These are phyloP conservation scores for Friedmanniomyces simplex DNA, from an alignment of 495 filamentous ascomycete genomes.

Conservation along the genomic window DNA sequence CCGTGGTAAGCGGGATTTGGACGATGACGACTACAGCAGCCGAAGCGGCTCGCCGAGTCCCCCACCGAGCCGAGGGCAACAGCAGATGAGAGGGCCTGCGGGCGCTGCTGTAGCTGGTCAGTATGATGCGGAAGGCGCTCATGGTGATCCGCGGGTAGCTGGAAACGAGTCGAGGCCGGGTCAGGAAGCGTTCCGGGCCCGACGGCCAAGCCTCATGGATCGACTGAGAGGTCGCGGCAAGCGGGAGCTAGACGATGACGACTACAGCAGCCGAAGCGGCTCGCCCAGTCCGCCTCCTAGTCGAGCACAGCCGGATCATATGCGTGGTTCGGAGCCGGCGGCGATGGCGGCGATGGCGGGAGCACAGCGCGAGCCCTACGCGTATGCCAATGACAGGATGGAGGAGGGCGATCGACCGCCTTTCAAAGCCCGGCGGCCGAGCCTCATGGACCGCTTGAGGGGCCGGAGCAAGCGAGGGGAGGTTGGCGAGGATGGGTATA, in stretches of 20 bases:
- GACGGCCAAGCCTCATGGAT: neutral
- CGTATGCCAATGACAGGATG: neutral
- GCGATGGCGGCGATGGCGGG: neutral
- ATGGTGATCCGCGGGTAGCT: neutral
- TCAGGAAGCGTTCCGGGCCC: neutral
- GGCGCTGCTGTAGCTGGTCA: neutral
- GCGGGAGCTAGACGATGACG: neutral
- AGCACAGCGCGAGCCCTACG: neutral
- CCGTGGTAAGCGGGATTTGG: neutral
- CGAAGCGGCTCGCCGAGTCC: neutral
- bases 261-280: neutral
- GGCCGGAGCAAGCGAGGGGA: neutral
- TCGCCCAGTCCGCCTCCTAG: neutral
- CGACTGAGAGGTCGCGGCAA: neutral
- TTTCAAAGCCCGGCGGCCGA: neutral
- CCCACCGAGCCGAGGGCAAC: neutral
- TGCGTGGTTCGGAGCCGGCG: neutral
- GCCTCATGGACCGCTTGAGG: constrained; percentile 2
- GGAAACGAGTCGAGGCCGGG: neutral
- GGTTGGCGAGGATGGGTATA: constrained; percentile 2
- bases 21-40: neutral
- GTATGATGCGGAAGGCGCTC: neutral
- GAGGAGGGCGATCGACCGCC: neutral
- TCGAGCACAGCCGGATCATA: neutral
- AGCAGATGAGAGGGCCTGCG: neutral